Conservation (phyloP, 345 rosid species). For the Kandelia obovata region DNA sequence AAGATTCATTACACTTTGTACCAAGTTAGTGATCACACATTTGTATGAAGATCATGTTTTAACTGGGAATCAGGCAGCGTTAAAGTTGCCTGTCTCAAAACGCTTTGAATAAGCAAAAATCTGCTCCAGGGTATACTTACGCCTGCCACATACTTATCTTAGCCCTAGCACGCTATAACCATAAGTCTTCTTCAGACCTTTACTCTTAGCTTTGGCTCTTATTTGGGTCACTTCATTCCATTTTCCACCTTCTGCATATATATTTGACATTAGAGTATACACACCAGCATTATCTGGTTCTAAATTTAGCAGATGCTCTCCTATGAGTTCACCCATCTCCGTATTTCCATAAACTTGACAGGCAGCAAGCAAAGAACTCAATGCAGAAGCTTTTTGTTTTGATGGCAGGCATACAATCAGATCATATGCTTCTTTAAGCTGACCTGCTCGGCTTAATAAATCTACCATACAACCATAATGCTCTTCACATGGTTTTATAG, state of each 20-base stretch:
- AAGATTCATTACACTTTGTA: too few species aligned
- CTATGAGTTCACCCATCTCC: conserved; percentile 30
- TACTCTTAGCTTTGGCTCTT: conserved; percentile 20
- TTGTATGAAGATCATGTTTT: too few species aligned
- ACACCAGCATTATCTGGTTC: conserved; percentile 23
- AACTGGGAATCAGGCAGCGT: too few species aligned
- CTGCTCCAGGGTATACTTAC: too few species aligned
- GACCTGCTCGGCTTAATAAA: conserved; percentile 38
- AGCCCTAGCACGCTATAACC: conserved; percentile 22
- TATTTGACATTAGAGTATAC: conserved; percentile 25
- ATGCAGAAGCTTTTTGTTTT: conserved; percentile 21
- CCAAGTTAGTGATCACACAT: too few species aligned
- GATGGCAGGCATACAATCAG: conserved; percentile 19
- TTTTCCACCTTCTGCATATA: conserved; percentile 34
- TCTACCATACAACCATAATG: conserved; percentile 32
- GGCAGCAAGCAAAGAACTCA: conserved; percentile 34
- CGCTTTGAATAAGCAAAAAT: too few species aligned
- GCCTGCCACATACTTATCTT: not conserved
- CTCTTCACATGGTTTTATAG: conserved; percentile 18
- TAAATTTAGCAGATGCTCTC: conserved; percentile 24
- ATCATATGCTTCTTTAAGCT: conserved; percentile 30
- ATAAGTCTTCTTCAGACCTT: conserved; percentile 20
- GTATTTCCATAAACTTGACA: conserved; percentile 23
- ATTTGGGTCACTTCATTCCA: conserved; percentile 32
- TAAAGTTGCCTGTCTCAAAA: too few species aligned